Evolutionary conservation across 768 basidiomycete species (phyloP).

Genomic region (Porphyrellus cyaneotinctus): DNA sequence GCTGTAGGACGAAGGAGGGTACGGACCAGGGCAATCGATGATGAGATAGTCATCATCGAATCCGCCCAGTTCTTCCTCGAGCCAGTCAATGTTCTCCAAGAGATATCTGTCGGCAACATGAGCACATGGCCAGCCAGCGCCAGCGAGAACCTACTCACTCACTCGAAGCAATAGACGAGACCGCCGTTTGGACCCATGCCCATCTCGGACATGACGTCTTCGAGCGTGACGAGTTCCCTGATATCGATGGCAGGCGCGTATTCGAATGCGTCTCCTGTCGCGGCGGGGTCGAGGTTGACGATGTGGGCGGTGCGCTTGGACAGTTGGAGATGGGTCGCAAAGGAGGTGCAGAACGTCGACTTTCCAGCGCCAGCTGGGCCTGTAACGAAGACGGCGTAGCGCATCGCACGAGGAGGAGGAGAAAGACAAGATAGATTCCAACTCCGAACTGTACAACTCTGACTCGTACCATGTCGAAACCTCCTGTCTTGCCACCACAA

Average conservation of each 20-base stretch:
- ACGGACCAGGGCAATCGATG: slow-evolving; percentile 83
- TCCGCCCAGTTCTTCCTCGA: slow-evolving; percentile 91
- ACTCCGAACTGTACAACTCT: slow-evolving; percentile 27
- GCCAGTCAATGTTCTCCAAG: slow-evolving; percentile 96
- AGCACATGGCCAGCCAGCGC: neutral
- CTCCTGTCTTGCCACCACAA: slow-evolving; percentile 69
- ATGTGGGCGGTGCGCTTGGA: slow-evolving; percentile 84
- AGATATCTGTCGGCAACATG: slow-evolving; percentile 65
- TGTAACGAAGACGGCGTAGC: slow-evolving; percentile 83
- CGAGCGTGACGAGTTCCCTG: slow-evolving; percentile 82
- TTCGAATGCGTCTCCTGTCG: slow-evolving; percentile 80
- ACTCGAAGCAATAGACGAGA: slow-evolving; percentile 98
- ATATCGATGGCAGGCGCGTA: slow-evolving; percentile 93
- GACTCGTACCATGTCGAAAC: slow-evolving; percentile 56
- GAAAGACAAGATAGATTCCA: slow-evolving; percentile 23
- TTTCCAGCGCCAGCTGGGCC: slow-evolving; percentile 99
- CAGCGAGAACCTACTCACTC: slow-evolving; percentile 50
- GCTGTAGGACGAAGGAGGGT: neutral
- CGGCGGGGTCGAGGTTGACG: slow-evolving; percentile 97
- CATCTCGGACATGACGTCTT: slow-evolving; percentile 95
- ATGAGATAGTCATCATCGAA: slow-evolving; percentile 96
- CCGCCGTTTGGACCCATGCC: slow-evolving; percentile 97
- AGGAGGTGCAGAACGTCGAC: slow-evolving; percentile 85
- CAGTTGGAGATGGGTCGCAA: slow-evolving; percentile 83
- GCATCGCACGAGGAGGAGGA: slow-evolving; percentile 45